Evolutionary conservation across 1,284 basidiomycete species (phyloP).

Genomic region (Athelia psychrophila): DNA sequence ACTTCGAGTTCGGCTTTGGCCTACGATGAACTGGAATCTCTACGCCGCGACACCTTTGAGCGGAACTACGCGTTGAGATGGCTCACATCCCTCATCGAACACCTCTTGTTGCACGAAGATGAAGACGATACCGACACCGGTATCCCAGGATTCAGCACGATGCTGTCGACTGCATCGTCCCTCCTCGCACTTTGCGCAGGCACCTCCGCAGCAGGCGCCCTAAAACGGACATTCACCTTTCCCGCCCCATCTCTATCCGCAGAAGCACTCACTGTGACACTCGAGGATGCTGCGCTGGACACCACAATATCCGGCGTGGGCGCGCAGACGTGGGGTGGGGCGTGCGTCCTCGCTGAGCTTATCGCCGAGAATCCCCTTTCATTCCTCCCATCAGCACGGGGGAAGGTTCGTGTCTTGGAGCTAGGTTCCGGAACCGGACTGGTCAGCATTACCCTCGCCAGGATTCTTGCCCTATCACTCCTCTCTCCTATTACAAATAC

Average conservation of each 20-base stretch:
- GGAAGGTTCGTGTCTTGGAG: conserved; percentile 63
- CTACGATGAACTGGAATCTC: conserved; percentile 10
- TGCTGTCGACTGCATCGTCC: conserved; percentile 57
- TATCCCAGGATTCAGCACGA: conserved; percentile 22
- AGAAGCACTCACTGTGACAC: conserved; percentile 35
- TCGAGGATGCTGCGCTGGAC: conserved; percentile 75
- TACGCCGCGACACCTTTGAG: conserved; percentile 61
- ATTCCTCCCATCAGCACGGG: conserved; percentile 31
- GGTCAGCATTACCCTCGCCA: conserved; percentile 66
- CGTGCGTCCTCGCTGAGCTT: conserved; percentile 79
- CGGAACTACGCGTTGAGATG: conserved; percentile 65
- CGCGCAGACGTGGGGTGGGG: conserved; percentile 89
- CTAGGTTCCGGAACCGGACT: conserved; percentile 88
- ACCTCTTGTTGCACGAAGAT: no score
- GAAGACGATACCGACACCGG: no score
- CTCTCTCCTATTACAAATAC: no score
- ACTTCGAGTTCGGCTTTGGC: neutral
- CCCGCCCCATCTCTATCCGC: conserved; percentile 8
- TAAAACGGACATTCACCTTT: conserved; percentile 42
- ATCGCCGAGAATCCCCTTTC: conserved; percentile 56
- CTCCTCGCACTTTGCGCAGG: conserved; percentile 57
- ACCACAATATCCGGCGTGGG: conserved; percentile 80
- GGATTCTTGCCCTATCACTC: conserved; percentile 40
- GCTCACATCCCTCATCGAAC: conserved; percentile 57
- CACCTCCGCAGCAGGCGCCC: conserved; percentile 35